Percentiles rank a stretch among this genome's conserved stretches.
phyloP scores from a whole-genome alignment of 176 grass and related monocot genomes.

The Cenchrus fungigraminus region DNA sequence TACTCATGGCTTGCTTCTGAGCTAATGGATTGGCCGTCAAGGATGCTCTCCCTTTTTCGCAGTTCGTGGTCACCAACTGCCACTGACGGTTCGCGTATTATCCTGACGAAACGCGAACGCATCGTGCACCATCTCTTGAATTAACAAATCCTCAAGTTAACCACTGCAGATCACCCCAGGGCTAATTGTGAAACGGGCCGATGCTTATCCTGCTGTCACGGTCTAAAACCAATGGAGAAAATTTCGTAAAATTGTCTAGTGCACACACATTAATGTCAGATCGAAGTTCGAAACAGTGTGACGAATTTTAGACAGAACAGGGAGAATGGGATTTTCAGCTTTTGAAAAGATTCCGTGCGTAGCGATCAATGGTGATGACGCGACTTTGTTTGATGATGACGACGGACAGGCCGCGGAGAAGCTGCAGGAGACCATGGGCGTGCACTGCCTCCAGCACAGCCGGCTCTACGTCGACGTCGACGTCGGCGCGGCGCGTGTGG shows the following conservation, averaged over 20 bases:
- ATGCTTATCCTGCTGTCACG: not conserved
- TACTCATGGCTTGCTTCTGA: constrained; percentile 48
- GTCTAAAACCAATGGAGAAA: not conserved
- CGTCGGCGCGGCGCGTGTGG: constrained; percentile 71
- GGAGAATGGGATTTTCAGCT: not conserved
- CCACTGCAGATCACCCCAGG: not conserved
- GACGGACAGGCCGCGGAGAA: constrained; percentile 54
- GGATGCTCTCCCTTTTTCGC: constrained; percentile 15
- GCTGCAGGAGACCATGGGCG: constrained; percentile 52
- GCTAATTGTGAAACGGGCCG: not conserved
- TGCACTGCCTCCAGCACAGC: constrained; percentile 48
- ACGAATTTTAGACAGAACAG: not conserved
- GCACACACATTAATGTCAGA: not conserved
- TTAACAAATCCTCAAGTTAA: constrained; percentile 12
- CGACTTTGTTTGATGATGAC: not conserved
- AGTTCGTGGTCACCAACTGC: constrained; percentile 37
- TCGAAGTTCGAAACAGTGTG: not conserved
- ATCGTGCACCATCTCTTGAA: not conserved
- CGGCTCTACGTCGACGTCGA: constrained; percentile 73
- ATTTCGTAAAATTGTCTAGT: not conserved
- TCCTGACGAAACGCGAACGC: constrained; percentile 18
- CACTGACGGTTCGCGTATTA: constrained; percentile 20
- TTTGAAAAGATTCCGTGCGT: not conserved
- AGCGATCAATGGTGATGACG: not conserved
- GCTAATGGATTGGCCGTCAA: constrained; percentile 41